Evolutionary conservation across 2,329 filamentous ascomycete genomes (phyloP).

Genomic region (Claviceps sp.): DNA sequence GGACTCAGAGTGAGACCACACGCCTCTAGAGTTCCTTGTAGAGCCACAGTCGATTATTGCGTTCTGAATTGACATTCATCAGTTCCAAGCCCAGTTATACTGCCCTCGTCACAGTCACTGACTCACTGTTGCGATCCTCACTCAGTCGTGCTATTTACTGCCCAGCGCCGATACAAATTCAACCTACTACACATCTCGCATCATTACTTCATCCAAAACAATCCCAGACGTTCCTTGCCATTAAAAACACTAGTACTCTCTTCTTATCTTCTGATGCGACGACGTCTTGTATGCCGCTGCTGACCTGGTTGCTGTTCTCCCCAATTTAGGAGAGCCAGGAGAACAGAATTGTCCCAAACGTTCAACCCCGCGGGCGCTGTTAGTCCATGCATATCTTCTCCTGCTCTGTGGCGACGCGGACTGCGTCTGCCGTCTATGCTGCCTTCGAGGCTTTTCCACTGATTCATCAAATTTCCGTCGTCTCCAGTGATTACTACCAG

Average conservation of each 20-base stretch:
- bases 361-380: too few relatives aligned
- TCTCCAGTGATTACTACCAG: neutral
- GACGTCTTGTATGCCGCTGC: slow-evolving; percentile 18
- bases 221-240: neutral
- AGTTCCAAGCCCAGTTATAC: too few relatives aligned
- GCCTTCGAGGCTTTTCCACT: neutral
- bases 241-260: too few relatives aligned
- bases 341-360: too few relatives aligned
- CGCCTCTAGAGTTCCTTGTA: too few relatives aligned
- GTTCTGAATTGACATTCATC: too few relatives aligned
- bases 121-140: neutral
- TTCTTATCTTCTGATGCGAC: slow-evolving; percentile 12
- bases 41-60: too few relatives aligned
- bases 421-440: neutral
- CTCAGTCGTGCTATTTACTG: neutral
- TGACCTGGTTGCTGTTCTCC: neutral
- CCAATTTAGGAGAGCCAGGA: too few relatives aligned
- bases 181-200: neutral
- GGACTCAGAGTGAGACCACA: too few relatives aligned
- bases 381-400: too few relatives aligned
- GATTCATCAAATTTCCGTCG: neutral
- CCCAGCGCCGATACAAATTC: neutral
- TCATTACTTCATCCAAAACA: neutral
- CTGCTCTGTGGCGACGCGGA: too few relatives aligned
- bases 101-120: too few relatives aligned